phyloP scores from a whole-genome alignment of 495 filamentous ascomycete species.

The Daldinia vernicosa region DNA sequence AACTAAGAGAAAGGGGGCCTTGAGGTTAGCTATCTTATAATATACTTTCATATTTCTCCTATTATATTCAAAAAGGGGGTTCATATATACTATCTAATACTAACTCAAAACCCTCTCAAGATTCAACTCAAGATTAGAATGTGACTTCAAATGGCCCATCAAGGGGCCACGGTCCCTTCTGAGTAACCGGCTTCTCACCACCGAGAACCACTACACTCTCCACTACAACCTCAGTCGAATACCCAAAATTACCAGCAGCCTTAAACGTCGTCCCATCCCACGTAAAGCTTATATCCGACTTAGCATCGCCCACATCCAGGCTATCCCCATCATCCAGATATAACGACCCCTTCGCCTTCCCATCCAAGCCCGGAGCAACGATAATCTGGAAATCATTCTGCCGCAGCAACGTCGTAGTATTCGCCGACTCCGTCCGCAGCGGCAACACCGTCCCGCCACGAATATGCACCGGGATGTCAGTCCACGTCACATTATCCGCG shows the following conservation, averaged over 20 bases:
- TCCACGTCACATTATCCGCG: slow-evolving; percentile 62
- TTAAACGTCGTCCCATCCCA: slow-evolving; percentile 56
- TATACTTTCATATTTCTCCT: not conserved
- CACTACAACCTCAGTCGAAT: slow-evolving; percentile 58
- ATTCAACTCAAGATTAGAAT: not conserved
- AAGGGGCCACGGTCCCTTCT: slow-evolving; percentile 28
- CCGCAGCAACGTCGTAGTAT: slow-evolving; percentile 74
- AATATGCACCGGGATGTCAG: slow-evolving; percentile 78
- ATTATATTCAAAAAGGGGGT: not conserved
- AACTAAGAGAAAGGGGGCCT: not conserved
- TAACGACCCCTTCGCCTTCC: slow-evolving; percentile 53
- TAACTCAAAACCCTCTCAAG: not conserved
- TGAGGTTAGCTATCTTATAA: not conserved
- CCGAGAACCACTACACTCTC: slow-evolving; percentile 61
- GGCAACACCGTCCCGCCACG: slow-evolving; percentile 76
- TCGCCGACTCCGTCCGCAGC: slow-evolving; percentile 66
- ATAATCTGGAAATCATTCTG: slow-evolving; percentile 72
- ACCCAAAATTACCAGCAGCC: slow-evolving; percentile 61
- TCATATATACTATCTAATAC: not conserved
- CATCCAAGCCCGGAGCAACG: slow-evolving; percentile 65
- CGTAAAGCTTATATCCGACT: slow-evolving; percentile 57
- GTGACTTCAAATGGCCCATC: slow-evolving; percentile 32
- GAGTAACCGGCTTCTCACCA: slow-evolving; percentile 11
- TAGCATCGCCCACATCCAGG: slow-evolving; percentile 57
- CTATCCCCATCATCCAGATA: slow-evolving; percentile 71